Evolutionary conservation across 2,329 filamentous ascomycete genomes (phyloP).

Genomic region (Stagonosporopsis cucurbitacearum): DNA sequence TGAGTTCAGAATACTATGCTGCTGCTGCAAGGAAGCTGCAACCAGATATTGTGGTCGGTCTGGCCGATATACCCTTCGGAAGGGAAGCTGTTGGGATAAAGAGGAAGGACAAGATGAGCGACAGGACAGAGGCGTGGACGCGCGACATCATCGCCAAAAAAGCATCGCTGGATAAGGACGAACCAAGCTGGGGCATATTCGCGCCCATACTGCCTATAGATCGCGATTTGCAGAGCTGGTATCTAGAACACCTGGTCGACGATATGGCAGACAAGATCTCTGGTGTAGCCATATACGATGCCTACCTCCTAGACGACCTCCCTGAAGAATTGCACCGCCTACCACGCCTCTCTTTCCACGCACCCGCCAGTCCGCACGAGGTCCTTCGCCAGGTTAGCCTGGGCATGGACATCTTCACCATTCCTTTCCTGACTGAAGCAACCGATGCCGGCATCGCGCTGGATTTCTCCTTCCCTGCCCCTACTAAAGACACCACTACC

Average conservation of each 20-base stretch:
- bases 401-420: slow-evolving; percentile 79
- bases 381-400: slow-evolving; percentile 76
- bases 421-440: slow-evolving; percentile 74
- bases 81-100: slow-evolving; percentile 67
- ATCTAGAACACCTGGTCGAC: slow-evolving; percentile 75
- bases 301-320: slow-evolving; percentile 71
- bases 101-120: slow-evolving; percentile 80
- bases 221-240: slow-evolving; percentile 77
- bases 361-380: slow-evolving; percentile 74
- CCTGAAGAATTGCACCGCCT: slow-evolving; percentile 66
- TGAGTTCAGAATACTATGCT: slow-evolving; percentile 73
- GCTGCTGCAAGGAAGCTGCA: slow-evolving; percentile 68
- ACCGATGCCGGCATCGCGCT: slow-evolving; percentile 89
- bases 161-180: slow-evolving; percentile 37
- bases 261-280: slow-evolving; percentile 61
- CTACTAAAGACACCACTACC: slow-evolving; percentile 22
- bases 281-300: slow-evolving; percentile 80
- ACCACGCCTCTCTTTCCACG: slow-evolving; percentile 76
- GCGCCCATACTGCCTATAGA: slow-evolving; percentile 76
- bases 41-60: slow-evolving; percentile 80
- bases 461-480: slow-evolving; percentile 73
- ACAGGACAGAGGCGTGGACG: slow-evolving; percentile 84
- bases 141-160: slow-evolving; percentile 66
- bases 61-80: slow-evolving; percentile 75
- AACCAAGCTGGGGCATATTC: slow-evolving; percentile 54